Conservation (phyloP, 768 basidiomycete genomes). For the Phlebiopsis gigantea region DNA sequence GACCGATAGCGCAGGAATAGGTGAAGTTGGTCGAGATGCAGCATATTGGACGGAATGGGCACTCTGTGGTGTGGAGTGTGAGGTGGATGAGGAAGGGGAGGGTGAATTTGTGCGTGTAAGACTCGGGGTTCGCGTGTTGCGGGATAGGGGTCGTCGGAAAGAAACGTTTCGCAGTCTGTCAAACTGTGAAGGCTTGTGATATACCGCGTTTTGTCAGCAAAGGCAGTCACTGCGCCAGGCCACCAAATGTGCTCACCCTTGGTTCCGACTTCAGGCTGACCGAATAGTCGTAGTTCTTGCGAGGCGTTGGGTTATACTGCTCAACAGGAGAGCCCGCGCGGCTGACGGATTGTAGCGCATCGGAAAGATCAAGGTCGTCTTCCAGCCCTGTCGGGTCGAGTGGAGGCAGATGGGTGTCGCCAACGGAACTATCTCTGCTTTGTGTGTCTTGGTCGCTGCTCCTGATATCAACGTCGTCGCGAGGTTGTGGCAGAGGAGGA, state of each 20-base stretch:
- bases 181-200: slow-evolving; percentile 22
- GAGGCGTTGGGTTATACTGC: slow-evolving; percentile 14
- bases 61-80: slow-evolving; percentile 36
- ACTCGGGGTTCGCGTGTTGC: slow-evolving; percentile 30
- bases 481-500: slow-evolving; percentile 19
- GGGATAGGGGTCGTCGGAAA: slow-evolving; percentile 23
- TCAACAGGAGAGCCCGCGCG: slow-evolving; percentile 20
- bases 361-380: slow-evolving; percentile 23
- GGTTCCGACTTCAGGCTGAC: slow-evolving; percentile 28
- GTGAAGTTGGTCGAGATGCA: slow-evolving; percentile 32
- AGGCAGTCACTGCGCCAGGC: neutral
- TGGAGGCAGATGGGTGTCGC: slow-evolving; percentile 19
- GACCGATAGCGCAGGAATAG: slow-evolving; percentile 38
- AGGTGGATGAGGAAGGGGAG: slow-evolving; percentile 23
- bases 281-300: slow-evolving; percentile 29
- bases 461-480: slow-evolving; percentile 18
- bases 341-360: slow-evolving; percentile 25
- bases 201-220: neutral
- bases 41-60: slow-evolving; percentile 38
- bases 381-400: slow-evolving; percentile 15
- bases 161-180: slow-evolving; percentile 25
- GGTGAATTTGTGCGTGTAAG: slow-evolving; percentile 27
- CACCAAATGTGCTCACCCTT: slow-evolving; percentile 20
- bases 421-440: slow-evolving; percentile 18
- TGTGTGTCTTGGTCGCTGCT: slow-evolving; percentile 23